Conservation (phyloP, 2,329 filamentous ascomycete genomes). For the Cladobotryum protrusum region DNA sequence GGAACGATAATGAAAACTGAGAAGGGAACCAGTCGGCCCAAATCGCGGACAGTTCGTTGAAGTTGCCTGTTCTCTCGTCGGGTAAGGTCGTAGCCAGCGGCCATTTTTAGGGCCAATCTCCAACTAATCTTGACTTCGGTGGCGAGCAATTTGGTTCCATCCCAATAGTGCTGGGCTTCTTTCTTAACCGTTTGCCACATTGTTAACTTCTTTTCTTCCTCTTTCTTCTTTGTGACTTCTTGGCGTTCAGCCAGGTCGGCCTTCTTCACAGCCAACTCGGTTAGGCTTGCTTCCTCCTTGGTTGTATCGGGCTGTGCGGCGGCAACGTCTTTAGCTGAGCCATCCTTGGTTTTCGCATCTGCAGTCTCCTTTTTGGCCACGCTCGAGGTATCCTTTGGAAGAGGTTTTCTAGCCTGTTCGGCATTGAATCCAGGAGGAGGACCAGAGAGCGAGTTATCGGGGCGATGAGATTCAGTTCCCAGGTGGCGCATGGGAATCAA, state of each 20-base stretch:
- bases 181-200: slow-evolving; percentile 91
- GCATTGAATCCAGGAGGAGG: slow-evolving; percentile 88
- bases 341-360: slow-evolving; percentile 20
- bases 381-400: slow-evolving; percentile 49
- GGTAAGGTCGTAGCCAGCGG: slow-evolving; percentile 91
- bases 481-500: slow-evolving; percentile 51
- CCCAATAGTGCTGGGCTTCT: slow-evolving; percentile 92
- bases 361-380: slow-evolving; percentile 26
- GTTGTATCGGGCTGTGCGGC: slow-evolving; percentile 31
- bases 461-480: slow-evolving; percentile 53
- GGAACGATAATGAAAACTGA: slow-evolving; percentile 96
- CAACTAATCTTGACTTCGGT: slow-evolving; percentile 92
- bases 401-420: slow-evolving; percentile 81
- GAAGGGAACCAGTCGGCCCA: slow-evolving; percentile 88
- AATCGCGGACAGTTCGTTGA: slow-evolving; percentile 86
- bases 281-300: slow-evolving; percentile 41
- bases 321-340: slow-evolving; percentile 18
- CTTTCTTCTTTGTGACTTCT: slow-evolving; percentile 48
- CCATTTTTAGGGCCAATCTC: slow-evolving; percentile 91
- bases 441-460: slow-evolving; percentile 46
- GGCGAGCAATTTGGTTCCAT: slow-evolving; percentile 90
- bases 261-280: slow-evolving; percentile 59
- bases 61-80: slow-evolving; percentile 90
- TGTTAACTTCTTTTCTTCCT: slow-evolving; percentile 80
- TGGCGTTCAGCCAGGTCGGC: slow-evolving; percentile 55